Percentiles rank a stretch among this genome's conserved stretches.
Evolutionary conservation across 2,329 filamentous ascomycete genomes (phyloP).

Genomic region (Exophiala alcalophila): DNA sequence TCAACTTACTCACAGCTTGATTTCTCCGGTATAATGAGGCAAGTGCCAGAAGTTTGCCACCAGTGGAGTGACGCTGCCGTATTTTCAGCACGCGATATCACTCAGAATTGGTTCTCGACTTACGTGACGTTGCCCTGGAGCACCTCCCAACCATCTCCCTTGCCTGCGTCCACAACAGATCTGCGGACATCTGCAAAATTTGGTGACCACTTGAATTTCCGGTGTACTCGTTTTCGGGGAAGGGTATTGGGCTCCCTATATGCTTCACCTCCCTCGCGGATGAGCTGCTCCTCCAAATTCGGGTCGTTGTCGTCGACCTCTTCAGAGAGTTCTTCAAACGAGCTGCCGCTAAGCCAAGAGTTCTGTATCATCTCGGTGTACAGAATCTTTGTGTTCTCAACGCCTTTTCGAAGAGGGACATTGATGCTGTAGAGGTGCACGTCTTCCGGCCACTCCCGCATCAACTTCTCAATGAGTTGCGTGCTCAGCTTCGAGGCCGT

Average conservation of each 20-base stretch:
- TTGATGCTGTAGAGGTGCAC: slow-evolving; percentile 90
- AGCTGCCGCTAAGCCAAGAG: slow-evolving; percentile 78
- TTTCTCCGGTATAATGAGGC: slow-evolving; percentile 63
- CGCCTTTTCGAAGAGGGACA: slow-evolving; percentile 75
- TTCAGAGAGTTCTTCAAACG: slow-evolving; percentile 75
- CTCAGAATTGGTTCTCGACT: slow-evolving; percentile 46
- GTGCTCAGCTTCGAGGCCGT: slow-evolving; percentile 73
- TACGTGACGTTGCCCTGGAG: slow-evolving; percentile 76
- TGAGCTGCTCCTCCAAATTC: slow-evolving; percentile 68
- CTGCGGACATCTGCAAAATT: slow-evolving; percentile 81
- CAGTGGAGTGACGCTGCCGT: slow-evolving; percentile 78
- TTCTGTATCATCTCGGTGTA: slow-evolving; percentile 89
- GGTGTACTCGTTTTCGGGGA: slow-evolving; percentile 60
- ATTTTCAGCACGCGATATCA: slow-evolving; percentile 18
- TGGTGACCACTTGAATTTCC: slow-evolving; percentile 93
- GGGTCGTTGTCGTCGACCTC: slow-evolving; percentile 57
- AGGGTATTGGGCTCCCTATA: slow-evolving; percentile 26
- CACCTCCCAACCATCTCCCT: slow-evolving; percentile 90
- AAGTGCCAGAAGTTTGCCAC: slow-evolving; percentile 90
- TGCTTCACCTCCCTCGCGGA: slow-evolving; percentile 63
- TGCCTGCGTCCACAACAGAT: slow-evolving; percentile 73
- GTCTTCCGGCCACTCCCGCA: slow-evolving; percentile 67
- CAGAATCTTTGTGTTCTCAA: slow-evolving; percentile 69
- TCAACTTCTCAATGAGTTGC: slow-evolving; percentile 74
- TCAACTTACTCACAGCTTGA: slow-evolving; percentile 72